Percentiles rank a stretch among this genome's conserved stretches.
phyloP scores from a whole-genome alignment of 495 filamentous ascomycete genomes.

The Neurospora discreta region DNA sequence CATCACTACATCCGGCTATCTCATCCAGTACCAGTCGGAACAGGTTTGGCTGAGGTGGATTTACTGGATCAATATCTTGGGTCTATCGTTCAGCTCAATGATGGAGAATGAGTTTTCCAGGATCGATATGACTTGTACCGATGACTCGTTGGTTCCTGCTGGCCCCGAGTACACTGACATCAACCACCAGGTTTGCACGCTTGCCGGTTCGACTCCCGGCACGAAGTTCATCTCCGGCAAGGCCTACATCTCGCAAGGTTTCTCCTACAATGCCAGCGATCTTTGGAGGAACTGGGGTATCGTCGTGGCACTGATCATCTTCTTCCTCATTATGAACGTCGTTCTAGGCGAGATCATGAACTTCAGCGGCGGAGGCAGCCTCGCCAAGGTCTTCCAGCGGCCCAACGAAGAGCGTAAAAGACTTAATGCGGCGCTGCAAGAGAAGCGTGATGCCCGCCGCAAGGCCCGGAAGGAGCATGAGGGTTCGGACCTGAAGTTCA shows the following conservation, averaged over 20 bases:
- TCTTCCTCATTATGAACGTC: slow-evolving; percentile 57
- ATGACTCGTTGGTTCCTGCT: slow-evolving; percentile 52
- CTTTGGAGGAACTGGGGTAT: slow-evolving; percentile 74
- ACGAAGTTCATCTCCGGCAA: slow-evolving; percentile 45
- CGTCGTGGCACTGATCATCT: slow-evolving; percentile 53
- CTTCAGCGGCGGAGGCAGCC: slow-evolving; percentile 67
- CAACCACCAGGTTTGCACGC: slow-evolving; percentile 62
- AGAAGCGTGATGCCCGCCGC: slow-evolving; percentile 45
- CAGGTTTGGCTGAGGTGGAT: slow-evolving; percentile 74
- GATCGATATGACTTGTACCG: slow-evolving; percentile 51
- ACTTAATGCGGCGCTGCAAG: slow-evolving; percentile 53
- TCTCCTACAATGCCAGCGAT: slow-evolving; percentile 47
- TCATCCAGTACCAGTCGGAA: slow-evolving; percentile 59
- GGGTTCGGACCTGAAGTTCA: slow-evolving; percentile 49
- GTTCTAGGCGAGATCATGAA: slow-evolving; percentile 66
- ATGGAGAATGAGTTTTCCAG: slow-evolving; percentile 77
- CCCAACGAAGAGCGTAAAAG: slow-evolving; percentile 58
- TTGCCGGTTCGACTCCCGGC: slow-evolving; percentile 55
- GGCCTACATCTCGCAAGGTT: slow-evolving; percentile 51
- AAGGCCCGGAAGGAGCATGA: slow-evolving; percentile 36
- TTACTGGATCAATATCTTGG: slow-evolving; percentile 69
- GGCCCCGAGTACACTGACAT: slow-evolving; percentile 55
- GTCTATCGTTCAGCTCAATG: slow-evolving; percentile 58
- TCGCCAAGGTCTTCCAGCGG: slow-evolving; percentile 60
- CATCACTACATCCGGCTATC: slow-evolving; percentile 67